A percentile compares a stretch with the other conserved stretches of the same genome.
Evolutionary conservation across 1,139 yeast genomes (phyloP).

Genomic region (Wickerhamomyces sp.): DNA sequence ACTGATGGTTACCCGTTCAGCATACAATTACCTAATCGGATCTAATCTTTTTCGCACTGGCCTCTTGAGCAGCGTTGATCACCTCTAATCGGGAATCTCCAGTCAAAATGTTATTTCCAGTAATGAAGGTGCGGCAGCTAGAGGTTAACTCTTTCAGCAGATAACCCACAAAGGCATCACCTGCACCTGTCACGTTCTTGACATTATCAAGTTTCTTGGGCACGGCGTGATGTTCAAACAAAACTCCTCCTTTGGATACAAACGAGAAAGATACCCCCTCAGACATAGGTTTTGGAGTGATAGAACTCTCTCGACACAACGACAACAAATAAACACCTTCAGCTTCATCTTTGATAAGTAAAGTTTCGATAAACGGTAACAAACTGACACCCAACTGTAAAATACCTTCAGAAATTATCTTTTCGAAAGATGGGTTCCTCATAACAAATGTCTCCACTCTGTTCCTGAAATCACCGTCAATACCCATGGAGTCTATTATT

Average conservation of each 20-base stretch:
- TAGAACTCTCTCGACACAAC: conserved; percentile 7
- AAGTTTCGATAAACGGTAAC: conserved; percentile 66
- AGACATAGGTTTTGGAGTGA: background rate
- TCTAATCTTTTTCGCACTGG: background rate
- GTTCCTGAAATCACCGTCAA: conserved; percentile 33
- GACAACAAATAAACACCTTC: conserved; percentile 53
- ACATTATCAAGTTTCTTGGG: conserved; percentile 37
- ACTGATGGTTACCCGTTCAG: too few species aligned
- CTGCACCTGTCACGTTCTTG: conserved; percentile 65
- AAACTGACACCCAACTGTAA: conserved; percentile 67
- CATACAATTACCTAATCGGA: background rate
- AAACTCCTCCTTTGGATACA: conserved; percentile 37
- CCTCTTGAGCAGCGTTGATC: background rate
- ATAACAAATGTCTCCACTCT: conserved; percentile 10
- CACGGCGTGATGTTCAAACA: conserved; percentile 58
- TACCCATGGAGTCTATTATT: conserved; percentile 54
- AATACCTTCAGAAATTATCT: conserved; percentile 40
- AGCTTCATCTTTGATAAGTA: conserved; percentile 63
- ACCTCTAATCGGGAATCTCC: background rate
- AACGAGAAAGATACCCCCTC: conserved; percentile 2
- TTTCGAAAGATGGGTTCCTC: conserved; percentile 23
- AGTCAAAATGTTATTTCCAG: background rate
- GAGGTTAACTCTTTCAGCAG: conserved; percentile 9
- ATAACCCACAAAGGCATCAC: conserved; percentile 63
- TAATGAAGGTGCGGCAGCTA: background rate